These are phyloP conservation scores for Aspergillus cristatus DNA, from an alignment of 495 filamentous ascomycete species.

Conservation along the genomic window DNA sequence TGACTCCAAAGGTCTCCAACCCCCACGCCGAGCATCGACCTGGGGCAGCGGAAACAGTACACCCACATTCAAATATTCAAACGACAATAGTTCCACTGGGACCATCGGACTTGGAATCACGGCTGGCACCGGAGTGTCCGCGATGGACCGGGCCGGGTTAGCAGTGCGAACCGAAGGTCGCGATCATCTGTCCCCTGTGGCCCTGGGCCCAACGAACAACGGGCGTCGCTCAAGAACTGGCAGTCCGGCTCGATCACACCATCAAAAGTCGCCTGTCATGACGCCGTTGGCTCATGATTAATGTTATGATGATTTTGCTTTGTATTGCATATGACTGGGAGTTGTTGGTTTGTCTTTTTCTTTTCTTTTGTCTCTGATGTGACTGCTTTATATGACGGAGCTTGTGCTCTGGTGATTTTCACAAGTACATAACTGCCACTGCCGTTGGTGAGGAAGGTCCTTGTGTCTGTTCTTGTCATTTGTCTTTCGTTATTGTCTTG, in stretches of 20 bases:
- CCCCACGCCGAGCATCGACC: conserved; percentile 29
- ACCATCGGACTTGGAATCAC: conserved; percentile 41
- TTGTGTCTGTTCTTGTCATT: too few relatives aligned
- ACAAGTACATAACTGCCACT: too few relatives aligned
- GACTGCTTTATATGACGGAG: too few relatives aligned
- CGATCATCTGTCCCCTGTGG: conserved; percentile 51
- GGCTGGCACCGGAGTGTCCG: conserved; percentile 33
- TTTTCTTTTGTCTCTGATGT: too few relatives aligned
- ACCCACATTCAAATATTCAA: conserved; percentile 45
- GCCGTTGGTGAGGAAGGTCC: too few relatives aligned
- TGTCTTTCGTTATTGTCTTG: too few relatives aligned
- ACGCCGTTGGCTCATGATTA: conserved; percentile 33
- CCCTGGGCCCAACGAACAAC: conserved; percentile 34
- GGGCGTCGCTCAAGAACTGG: conserved; percentile 36
- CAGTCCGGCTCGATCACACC: conserved; percentile 36
- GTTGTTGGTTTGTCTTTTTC: background rate
- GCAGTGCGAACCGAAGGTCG: conserved; percentile 73
- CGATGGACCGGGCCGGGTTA: conserved; percentile 64
- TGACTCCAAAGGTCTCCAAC: conserved; percentile 18
- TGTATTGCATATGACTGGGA: background rate
- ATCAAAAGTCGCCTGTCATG: conserved; percentile 34
- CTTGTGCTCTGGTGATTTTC: too few relatives aligned
- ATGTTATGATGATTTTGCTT: conserved; percentile 7
- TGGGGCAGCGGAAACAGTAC: conserved; percentile 28
- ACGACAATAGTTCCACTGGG: conserved; percentile 46